Evolutionary conservation across 2,329 filamentous ascomycete species (phyloP), one percentile per base, ranked within the genome.

Genomic region (Fusarium virguliforme): DNA sequence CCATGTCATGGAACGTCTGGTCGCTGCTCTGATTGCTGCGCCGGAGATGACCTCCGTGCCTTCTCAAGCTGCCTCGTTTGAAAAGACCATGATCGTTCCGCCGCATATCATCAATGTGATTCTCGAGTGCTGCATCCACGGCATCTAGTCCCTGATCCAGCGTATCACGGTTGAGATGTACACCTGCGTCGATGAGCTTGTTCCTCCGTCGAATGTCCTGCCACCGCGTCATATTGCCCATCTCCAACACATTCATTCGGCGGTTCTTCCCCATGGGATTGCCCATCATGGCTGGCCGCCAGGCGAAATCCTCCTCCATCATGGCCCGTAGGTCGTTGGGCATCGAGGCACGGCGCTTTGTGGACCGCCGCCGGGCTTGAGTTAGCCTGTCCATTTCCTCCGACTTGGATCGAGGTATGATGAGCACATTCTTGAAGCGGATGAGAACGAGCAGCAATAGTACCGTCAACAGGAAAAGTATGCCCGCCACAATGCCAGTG

Each of bases 251-350:
- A 76, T 89, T 94, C 85, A 94, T 89, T 66, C 90, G 86, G 55
- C 92, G 86, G 75, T 87, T 88, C 79, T 89, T 91, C 51, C 90
- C 88, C 48, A 88, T 89, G 12, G 92, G 91, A 75, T 92, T 91
- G 12, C 92, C 92, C 76, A 94, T 88, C 70, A 94, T 87, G 30
- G 90, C 85, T 1, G 92, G 90, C 64, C 88, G 88, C 91, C 90
- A 94, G 51, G 90, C 86, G 46, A 85, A 84, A 67, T 88, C 85
- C 59, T 86, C 85, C 10, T 85, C 81, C 68, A 86, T 81, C 34
- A 81, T 73, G 4, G 83, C 82, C 48, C 82, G 76, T 43, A 73
- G 74, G 50, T 82, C 74, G 70, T 78, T 78, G 8, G 81, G 81
- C 77, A 81, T 79, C 4, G 83, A 83, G 4, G 80, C 80, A n/a